Conservation (phyloP, 129 eudicot species). For the Gnaphalium uliginosum region DNA sequence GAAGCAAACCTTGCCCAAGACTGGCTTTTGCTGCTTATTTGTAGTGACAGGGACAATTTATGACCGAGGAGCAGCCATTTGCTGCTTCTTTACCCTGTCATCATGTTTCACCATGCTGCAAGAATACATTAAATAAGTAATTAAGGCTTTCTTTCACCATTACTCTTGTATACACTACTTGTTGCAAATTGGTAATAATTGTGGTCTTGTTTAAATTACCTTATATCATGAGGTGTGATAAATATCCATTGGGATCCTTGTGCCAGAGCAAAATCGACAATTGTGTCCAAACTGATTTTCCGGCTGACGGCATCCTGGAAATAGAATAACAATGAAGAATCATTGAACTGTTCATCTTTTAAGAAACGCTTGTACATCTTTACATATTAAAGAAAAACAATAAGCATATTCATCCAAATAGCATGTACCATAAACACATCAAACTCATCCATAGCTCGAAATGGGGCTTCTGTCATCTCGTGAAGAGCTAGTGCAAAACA, state of each 20-base stretch:
- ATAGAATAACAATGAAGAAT: slow-evolving; percentile 3
- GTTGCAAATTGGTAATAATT: background rate
- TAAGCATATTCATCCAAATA: background rate
- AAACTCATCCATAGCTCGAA: slow-evolving; percentile 99
- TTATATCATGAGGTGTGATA: slow-evolving; percentile 95
- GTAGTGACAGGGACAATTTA: background rate
- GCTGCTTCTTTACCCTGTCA: slow-evolving; percentile 90
- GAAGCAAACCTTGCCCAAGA: slow-evolving; percentile 31
- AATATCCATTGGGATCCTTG: slow-evolving; percentile 97
- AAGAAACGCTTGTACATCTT: background rate
- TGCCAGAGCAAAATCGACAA: slow-evolving; percentile 83
- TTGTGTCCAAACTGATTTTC: slow-evolving; percentile 84
- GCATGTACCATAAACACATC: slow-evolving; percentile 91
- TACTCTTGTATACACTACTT: background rate
- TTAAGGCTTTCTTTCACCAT: background rate
- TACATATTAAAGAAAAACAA: background rate
- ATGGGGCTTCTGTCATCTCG: slow-evolving; percentile 96
- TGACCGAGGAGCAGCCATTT: slow-evolving; percentile 89
- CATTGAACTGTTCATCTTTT: background rate
- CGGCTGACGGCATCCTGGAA: slow-evolving; percentile 98
- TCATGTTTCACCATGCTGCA: slow-evolving; percentile 90
- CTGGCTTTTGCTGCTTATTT: too few species aligned
- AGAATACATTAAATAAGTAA: background rate
- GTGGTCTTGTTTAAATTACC: slow-evolving; percentile 41
- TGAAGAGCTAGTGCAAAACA: slow-evolving; percentile 96